Evolutionary conservation across 2,329 filamentous ascomycete species (phyloP).

Genomic region (Pyricularia sp.): DNA sequence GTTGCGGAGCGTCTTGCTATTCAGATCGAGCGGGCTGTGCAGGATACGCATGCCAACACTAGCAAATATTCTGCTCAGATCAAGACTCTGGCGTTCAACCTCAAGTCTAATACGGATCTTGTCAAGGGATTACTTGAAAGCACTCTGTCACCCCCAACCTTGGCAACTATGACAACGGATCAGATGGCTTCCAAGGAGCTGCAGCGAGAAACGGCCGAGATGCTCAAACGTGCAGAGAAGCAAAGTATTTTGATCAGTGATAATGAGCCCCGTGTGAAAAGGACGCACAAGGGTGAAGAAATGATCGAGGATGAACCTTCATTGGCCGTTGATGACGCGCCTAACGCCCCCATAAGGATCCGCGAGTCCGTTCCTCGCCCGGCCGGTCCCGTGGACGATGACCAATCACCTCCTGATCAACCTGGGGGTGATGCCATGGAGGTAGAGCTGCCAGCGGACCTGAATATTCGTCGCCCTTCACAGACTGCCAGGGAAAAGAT

Average conservation of each 20-base stretch:
- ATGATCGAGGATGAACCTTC: conserved; percentile 62
- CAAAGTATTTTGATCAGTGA: conserved; percentile 77
- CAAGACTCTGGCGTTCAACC: conserved; percentile 71
- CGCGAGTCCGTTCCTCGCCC: background rate
- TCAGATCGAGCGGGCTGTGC: conserved; percentile 67
- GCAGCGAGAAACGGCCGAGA: conserved; percentile 65
- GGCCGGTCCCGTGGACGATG: background rate
- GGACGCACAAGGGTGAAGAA: conserved; percentile 94
- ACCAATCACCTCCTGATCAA: conserved; percentile 5
- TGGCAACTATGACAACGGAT: conserved; percentile 82
- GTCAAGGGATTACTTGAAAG: conserved; percentile 66
- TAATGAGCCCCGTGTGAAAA: conserved; percentile 69
- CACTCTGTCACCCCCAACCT: conserved; percentile 59
- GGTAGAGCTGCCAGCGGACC: conserved; percentile 17
- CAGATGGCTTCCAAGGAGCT: conserved; percentile 90
- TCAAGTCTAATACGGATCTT: conserved; percentile 80
- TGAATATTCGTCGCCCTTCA: conserved; percentile 9
- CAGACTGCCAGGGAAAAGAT: conserved; percentile 21
- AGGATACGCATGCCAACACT: conserved; percentile 42
- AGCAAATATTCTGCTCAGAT: conserved; percentile 53
- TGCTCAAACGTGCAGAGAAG: conserved; percentile 71
- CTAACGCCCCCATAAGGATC: background rate
- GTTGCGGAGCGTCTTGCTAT: conserved; percentile 64
- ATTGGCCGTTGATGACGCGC: background rate
- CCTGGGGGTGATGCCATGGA: conserved; percentile 4